Evolutionary conservation across 495 filamentous ascomycete species (phyloP), one percentile per base, ranked within the genome.

Genomic region (Aspergillus steynii): DNA sequence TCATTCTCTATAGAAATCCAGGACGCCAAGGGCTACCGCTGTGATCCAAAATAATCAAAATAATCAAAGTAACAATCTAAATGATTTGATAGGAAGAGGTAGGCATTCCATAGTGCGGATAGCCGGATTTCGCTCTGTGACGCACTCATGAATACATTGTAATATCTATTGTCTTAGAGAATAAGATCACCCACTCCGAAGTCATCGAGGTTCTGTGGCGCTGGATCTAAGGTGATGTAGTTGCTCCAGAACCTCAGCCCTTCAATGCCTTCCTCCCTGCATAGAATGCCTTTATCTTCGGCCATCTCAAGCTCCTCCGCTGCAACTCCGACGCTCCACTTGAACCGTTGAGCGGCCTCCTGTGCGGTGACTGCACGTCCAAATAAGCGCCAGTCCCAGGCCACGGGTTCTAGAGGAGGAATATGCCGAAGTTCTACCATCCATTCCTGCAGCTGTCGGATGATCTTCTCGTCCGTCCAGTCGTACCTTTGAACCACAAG

Each of bases 261-360:
- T 70, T 95, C 91, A 32, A 94, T 85, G 5, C 91, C 84, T 63
- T 92, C 91, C 67, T 96, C 92, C 58, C 91, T 85, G 71, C 91
- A 95, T 27, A 96, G 72, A 12, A 86, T 84, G 0, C 96, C 95
- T 64, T 83, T 86, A 72, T 96, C 90, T 71, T 92, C 93, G 5
- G 95, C 95, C 95, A 98, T 97, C 74, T 97, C 93, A 32, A 99
- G 75, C 73, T 98, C 96, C 69, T 98, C 96, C 56, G 86, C 87
- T 4, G 95, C 96, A 26, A 99, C 95, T n/a, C 96, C 96, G 15
- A 99, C 89, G 71, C 95, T 98, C 95, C 95, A 99, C 27, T 93
- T 91, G 76, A 99, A 99, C 53, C 83, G 82, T 74, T 96, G 91
- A 0, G 95, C 95, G 0, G 85, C 84, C 69, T 97, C 93, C 65